These are phyloP conservation scores for Diaporthe nobilis DNA, from an alignment of 2,329 filamentous ascomycete genomes.

Conservation along the genomic window DNA sequence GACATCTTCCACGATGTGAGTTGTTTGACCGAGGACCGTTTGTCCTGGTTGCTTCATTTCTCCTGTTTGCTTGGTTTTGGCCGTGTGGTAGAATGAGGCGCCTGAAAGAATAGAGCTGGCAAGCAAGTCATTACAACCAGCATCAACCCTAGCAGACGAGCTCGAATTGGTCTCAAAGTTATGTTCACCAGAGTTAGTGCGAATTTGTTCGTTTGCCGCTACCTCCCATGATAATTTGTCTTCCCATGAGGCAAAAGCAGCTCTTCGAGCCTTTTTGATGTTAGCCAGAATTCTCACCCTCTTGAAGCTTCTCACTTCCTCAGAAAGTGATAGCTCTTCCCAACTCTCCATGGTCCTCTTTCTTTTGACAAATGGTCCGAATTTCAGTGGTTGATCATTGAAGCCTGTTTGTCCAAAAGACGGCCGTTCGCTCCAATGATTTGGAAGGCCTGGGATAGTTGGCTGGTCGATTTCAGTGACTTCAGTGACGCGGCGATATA, in stretches of 20 bases:
- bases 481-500: not conserved
- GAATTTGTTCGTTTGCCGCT: too few relatives aligned
- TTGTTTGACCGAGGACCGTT: too few relatives aligned
- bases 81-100: too few relatives aligned
- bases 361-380: not conserved
- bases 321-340: not conserved
- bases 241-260: not conserved
- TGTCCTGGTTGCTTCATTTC: too few relatives aligned
- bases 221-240: too few relatives aligned
- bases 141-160: too few relatives aligned
- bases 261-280: not conserved
- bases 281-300: not conserved
- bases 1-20: too few relatives aligned
- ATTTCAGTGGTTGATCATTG: rapidly evolving
- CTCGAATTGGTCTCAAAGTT: too few relatives aligned
- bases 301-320: not conserved
- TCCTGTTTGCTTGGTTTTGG: too few relatives aligned
- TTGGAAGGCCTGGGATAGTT: not conserved
- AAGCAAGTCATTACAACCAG: too few relatives aligned
- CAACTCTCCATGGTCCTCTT: not conserved
- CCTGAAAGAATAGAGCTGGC: too few relatives aligned
- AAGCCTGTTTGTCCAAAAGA: not conserved
- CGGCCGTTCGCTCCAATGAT: not conserved
- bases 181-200: too few relatives aligned
- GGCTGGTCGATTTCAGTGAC: not conserved